These are phyloP conservation scores for Stylonectria norvegica DNA, from an alignment of 2,329 filamentous ascomycete species.

Conservation along the genomic window DNA sequence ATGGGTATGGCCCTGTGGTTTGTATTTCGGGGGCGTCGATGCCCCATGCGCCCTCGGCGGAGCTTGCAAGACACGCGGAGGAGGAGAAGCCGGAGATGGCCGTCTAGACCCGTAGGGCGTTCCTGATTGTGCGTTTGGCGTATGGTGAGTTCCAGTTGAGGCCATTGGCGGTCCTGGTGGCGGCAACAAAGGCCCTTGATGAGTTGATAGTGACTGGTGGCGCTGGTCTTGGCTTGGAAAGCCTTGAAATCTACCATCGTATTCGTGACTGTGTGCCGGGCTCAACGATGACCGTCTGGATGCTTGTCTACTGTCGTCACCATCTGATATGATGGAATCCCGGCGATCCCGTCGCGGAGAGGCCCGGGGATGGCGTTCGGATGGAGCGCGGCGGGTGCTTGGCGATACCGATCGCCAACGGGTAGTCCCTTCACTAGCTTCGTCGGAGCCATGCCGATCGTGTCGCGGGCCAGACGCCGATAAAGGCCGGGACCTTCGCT, in stretches of 20 bases:
- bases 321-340: slow-evolving; percentile 22
- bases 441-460: slow-evolving; percentile 3
- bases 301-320: slow-evolving; percentile 18
- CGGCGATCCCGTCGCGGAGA: slow-evolving; percentile 14
- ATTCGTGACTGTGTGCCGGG: slow-evolving; percentile 6
- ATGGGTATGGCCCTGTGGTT: background rate
- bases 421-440: background rate
- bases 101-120: no score
- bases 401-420: slow-evolving; percentile 14
- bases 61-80: background rate
- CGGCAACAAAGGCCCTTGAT: slow-evolving; percentile 2
- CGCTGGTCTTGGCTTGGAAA: background rate
- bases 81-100: no score
- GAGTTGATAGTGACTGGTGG: background rate
- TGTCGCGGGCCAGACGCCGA: slow-evolving; percentile 9
- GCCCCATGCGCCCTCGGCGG: background rate
- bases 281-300: slow-evolving; percentile 14
- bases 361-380: slow-evolving; percentile 2
- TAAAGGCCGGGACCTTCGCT: slow-evolving; percentile 10
- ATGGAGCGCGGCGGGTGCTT: slow-evolving; percentile 11
- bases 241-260: background rate
- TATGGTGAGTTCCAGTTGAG: background rate
- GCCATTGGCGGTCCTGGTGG: background rate
- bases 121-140: background rate
- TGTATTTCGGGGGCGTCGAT: background rate